These are phyloP conservation scores for Chrysoporthe cubensis DNA, from an alignment of 2,329 filamentous ascomycete species.

Conservation along the genomic window DNA sequence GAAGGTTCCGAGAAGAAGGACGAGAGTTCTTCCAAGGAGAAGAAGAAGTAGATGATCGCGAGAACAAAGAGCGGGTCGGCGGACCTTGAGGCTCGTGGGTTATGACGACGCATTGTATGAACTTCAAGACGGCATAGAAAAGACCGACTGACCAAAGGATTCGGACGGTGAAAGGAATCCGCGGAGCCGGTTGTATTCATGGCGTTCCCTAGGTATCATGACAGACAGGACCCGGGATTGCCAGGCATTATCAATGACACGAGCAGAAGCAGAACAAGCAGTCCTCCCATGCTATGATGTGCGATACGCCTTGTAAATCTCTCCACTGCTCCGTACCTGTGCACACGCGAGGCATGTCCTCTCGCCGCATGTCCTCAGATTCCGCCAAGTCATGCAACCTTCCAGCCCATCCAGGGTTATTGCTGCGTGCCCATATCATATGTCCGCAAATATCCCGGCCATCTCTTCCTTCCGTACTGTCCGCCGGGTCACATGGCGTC, in stretches of 20 bases:
- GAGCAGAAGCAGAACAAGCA: conserved; percentile 18
- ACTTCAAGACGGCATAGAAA: conserved; percentile 32
- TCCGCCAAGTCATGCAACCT: no score
- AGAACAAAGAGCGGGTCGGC: conserved; percentile 10
- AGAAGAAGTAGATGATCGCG: conserved; percentile 23
- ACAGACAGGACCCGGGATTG: conserved; percentile 23
- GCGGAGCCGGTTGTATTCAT: conserved; percentile 35
- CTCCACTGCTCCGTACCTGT: not conserved
- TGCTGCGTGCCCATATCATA: conserved; percentile 35
- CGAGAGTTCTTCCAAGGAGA: conserved; percentile 38
- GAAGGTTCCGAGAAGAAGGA: conserved; percentile 47
- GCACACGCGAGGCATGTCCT: not conserved
- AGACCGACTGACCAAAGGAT: conserved; percentile 16
- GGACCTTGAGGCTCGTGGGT: conserved; percentile 8
- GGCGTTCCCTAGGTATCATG: conserved; percentile 24
- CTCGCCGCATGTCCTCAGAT: no score
- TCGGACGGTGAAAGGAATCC: conserved; percentile 4
- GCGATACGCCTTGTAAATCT: not conserved
- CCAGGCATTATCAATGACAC: conserved; percentile 24
- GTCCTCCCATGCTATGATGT: not conserved
- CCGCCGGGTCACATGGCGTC: conserved; percentile 57
- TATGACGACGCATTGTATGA: conserved; percentile 33
- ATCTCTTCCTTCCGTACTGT: conserved; percentile 66
- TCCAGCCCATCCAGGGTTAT: not conserved
- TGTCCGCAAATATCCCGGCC: conserved; percentile 66